Evolutionary conservation across 441 rosid genomes (phyloP).

Genomic region (Erysimum cheiri): DNA sequence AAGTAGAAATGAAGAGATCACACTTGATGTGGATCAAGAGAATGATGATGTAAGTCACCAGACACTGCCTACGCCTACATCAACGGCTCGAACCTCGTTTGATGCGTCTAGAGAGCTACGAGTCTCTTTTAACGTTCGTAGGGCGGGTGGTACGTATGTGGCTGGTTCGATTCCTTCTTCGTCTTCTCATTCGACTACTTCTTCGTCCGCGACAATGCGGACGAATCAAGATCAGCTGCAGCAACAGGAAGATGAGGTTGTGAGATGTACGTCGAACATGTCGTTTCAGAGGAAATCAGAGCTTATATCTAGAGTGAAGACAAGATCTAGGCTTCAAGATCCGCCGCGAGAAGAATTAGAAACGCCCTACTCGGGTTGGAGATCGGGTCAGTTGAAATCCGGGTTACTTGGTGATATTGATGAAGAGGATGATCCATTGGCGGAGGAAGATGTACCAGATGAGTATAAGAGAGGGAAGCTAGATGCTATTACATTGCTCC

Average conservation of each 20-base stretch:
- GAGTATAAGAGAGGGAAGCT: slow-evolving; percentile 49
- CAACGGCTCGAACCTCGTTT: slow-evolving; percentile 39
- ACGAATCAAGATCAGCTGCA: slow-evolving; percentile 36
- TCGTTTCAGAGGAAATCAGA: slow-evolving; percentile 51
- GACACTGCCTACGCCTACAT: slow-evolving; percentile 32
- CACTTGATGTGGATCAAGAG: slow-evolving; percentile 70
- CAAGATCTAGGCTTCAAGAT: slow-evolving; percentile 75
- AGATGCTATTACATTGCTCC: slow-evolving; percentile 53
- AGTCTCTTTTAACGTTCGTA: slow-evolving; percentile 59
- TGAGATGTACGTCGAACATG: slow-evolving; percentile 54
- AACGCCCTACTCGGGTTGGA: slow-evolving; percentile 45
- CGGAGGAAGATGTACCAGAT: slow-evolving; percentile 68
- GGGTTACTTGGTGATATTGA: slow-evolving; percentile 48
- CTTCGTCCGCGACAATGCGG: slow-evolving; percentile 33
- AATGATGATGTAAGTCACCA: slow-evolving; percentile 48
- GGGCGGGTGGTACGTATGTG: slow-evolving; percentile 32
- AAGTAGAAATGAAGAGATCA: slow-evolving; percentile 55
- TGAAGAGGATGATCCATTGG: slow-evolving; percentile 72
- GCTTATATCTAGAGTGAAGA: slow-evolving; percentile 50
- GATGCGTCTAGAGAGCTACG: slow-evolving; percentile 48
- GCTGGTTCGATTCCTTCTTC: slow-evolving; percentile 35
- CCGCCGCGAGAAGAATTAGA: slow-evolving; percentile 47
- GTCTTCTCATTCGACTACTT: slow-evolving; percentile 27
- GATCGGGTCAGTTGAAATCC: slow-evolving; percentile 57
- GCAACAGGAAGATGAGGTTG: slow-evolving; percentile 43